Evolutionary conservation across 768 basidiomycete species (phyloP).

Genomic region (Leccinum variicolor): DNA sequence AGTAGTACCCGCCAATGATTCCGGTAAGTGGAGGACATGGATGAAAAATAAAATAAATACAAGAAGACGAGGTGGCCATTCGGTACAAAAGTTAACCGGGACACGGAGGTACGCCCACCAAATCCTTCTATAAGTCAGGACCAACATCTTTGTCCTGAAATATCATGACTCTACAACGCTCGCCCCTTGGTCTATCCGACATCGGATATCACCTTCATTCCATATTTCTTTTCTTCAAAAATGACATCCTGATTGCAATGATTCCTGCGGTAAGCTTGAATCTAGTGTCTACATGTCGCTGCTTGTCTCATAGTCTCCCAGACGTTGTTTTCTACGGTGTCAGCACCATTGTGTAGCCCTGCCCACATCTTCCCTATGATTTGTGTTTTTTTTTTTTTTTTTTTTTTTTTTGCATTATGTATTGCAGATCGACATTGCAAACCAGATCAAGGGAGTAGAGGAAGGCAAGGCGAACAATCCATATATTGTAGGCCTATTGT

Average conservation of each 20-base stretch:
- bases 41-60: too few relatives aligned
- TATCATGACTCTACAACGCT: constrained; percentile 16
- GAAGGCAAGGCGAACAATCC: constrained; percentile 46
- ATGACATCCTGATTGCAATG: constrained; percentile 44
- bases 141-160: background rate
- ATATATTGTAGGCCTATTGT: constrained; percentile 38
- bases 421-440: constrained; percentile 37
- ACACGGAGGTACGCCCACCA: too few relatives aligned
- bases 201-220: constrained; percentile 23
- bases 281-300: background rate
- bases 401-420: constrained; percentile 46
- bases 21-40: too few relatives aligned
- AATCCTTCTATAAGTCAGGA: too few relatives aligned
- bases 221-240: constrained; percentile 43
- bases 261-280: constrained; percentile 39
- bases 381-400: constrained; percentile 34
- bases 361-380: constrained; percentile 20
- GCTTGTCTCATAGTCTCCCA: background rate
- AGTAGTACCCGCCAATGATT: too few relatives aligned
- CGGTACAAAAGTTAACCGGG: too few relatives aligned
- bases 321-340: background rate
- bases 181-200: background rate
- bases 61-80: too few relatives aligned
- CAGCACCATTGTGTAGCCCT: constrained; percentile 29
- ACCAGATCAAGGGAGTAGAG: constrained; percentile 10